Base-by-base conservation (phyloP, 805 yeast species). In the Yamadazyma takamatsuzukensis region DNA sequence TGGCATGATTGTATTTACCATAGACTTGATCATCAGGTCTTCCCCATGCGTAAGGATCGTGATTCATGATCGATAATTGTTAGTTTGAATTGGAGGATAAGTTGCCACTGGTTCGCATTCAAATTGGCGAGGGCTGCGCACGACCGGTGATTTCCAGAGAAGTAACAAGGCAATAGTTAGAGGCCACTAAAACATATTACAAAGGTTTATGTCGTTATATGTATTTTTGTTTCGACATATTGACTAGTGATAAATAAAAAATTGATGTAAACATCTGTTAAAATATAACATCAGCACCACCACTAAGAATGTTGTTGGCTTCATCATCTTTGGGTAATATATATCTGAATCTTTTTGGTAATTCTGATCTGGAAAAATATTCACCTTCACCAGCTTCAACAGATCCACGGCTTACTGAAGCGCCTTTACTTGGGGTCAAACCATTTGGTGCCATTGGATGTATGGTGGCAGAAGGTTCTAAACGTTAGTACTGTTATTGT, bases 1-100 rank as follows among this genome's bases (percentile, higher is more conserved):
- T 90, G 30, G 72, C 59, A 35, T 70, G 70, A 56, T 83, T 84
- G 65, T 89, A 93, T 6, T 66, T 56, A 12, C 98, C 98, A 51
- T 93, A 93, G 1, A 79, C 72, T 27, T 74, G 77, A 54, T 83
- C 79, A 24, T 82, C 70, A 38, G 97, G 97, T 64, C 97, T 84
- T 15, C 97, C 98, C 98, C 98, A 90, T 48, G 73, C 72, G 49
- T 71, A 79, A 43, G 96, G 97, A 70, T 83, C 85, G 86, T 93
- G 97, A 53, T 90, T 84, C 98, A 90, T 93, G 18, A n/a, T n/a
- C n/a, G n/a, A n/a, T n/a, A n/a, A n/a, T n/a, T n/a, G n/a, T n/a
- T n/a, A n/a, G n/a, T n/a, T n/a, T n/a, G n/a, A n/a, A n/a, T n/a
- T n/a, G n/a, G n/a, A n/a, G n/a, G n/a, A n/a, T n/a, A n/a, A n/a